Evolutionary conservation across 148 eudicot genomes (phyloP).

Genomic region (Rhododendron henanense): DNA sequence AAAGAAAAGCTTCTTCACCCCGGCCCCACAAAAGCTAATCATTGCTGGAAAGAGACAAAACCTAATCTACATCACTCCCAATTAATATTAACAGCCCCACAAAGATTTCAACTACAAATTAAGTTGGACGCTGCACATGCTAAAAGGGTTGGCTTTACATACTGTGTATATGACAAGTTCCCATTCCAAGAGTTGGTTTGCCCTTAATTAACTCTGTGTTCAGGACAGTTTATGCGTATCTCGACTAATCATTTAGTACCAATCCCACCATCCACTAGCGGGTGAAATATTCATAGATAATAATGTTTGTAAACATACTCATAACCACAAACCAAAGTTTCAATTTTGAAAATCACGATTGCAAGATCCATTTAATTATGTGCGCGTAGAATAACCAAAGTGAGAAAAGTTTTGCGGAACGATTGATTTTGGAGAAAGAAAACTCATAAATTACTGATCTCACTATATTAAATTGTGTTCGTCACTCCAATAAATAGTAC

Average conservation of each 20-base stretch:
- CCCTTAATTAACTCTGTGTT: too few species aligned
- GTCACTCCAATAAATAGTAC: too few species aligned
- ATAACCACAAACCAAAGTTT: background rate
- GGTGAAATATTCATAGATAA: too few species aligned
- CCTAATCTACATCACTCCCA: constrained; percentile 1
- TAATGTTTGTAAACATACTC: too few species aligned
- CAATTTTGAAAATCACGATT: background rate
- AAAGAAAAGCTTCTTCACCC: background rate
- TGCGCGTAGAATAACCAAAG: background rate
- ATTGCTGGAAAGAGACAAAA: background rate
- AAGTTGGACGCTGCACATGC: background rate
- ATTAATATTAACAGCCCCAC: background rate
- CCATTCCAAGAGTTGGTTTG: background rate
- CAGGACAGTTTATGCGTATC: too few species aligned
- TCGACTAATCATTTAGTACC: too few species aligned
- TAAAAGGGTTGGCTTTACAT: background rate
- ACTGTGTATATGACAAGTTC: background rate
- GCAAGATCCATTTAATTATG: background rate
- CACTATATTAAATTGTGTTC: too few species aligned
- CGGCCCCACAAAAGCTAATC: background rate
- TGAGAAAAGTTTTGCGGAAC: background rate
- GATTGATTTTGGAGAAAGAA: background rate
- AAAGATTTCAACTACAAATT: background rate
- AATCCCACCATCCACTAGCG: too few species aligned
- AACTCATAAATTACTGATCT: background rate